Evolutionary conservation across 1,139 yeast genomes (phyloP), one percentile per base, ranked within the genome.

Genomic region (Taiozyma sp.): DNA sequence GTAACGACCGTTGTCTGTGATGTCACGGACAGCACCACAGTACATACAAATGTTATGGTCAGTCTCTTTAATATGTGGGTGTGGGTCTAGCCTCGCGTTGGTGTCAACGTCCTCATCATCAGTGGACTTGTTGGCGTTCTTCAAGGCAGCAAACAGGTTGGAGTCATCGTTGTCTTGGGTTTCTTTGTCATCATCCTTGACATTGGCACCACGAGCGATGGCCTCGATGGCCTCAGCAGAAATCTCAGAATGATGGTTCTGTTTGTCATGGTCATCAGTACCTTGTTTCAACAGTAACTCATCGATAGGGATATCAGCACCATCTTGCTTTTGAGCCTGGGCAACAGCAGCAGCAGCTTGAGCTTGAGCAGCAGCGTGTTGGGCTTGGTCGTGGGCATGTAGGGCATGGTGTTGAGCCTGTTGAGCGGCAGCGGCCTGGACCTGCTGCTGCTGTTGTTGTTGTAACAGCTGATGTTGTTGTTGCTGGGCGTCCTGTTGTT

Each of bases 261-360:
- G 39, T n/a, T 44, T 34, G 16, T 48, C 42, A 6, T 40, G 47
- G 21, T 46, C 52, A 4, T 37, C 51, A 6, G 51, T 51, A 16
- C 58, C 61, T 48, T 59, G 58, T 42, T 54, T 59, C 49, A 61
- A 42, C 47, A 61, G 44, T 22, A 56, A 48, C 45, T 61, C 64
- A 46, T 61, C 64, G 30, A 61, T 61, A 29, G 64, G 64, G 30
- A 61, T 59, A n/a, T 61, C 64, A 21, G 50, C 44, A 16, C 53
- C 55, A 14, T 52, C 50, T n/a, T 42, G 40, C 53, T 55, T 53
- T 43, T 57, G 59, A 14, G 51, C 50, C 14, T 6, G 11, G 24
- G 40, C 40, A 9, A 37, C 40, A 28, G 49, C 51, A 24, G 46
- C 46, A 13, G 54, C 46, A 9, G 49, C 48, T 35, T 52, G 55